Percentiles rank a stretch among this genome's conserved stretches.
Evolutionary conservation across 2,329 filamentous ascomycete species (phyloP).

Genomic region (Cladosporium sp.): DNA sequence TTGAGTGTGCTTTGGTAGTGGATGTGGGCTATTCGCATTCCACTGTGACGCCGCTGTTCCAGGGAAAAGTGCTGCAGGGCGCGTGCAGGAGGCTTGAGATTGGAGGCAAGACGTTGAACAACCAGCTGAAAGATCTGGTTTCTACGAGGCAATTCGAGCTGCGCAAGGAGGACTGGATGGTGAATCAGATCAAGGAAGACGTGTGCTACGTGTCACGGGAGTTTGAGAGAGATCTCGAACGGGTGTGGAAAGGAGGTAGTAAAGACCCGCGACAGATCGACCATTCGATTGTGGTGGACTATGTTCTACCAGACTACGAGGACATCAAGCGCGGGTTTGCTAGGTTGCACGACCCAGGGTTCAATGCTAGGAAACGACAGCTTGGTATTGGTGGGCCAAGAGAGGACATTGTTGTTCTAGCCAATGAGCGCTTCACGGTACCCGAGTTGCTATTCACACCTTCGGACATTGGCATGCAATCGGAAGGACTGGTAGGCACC

Average conservation of each 20-base stretch:
- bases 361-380: slow-evolving; percentile 55
- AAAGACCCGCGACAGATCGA: slow-evolving; percentile 54
- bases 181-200: slow-evolving; percentile 94
- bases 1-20: slow-evolving; percentile 81
- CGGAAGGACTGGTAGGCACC: slow-evolving; percentile 79
- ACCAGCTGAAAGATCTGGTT: slow-evolving; percentile 85
- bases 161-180: slow-evolving; percentile 87
- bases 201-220: slow-evolving; percentile 67
- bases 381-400: slow-evolving; percentile 49
- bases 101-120: slow-evolving; percentile 90
- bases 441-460: slow-evolving; percentile 90
- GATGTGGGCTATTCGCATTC: slow-evolving; percentile 94
- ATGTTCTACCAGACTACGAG: slow-evolving; percentile 82
- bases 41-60: slow-evolving; percentile 81
- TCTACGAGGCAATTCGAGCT: slow-evolving; percentile 93
- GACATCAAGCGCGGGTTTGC: slow-evolving; percentile 65
- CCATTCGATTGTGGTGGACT: slow-evolving; percentile 73
- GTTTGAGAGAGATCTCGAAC: slow-evolving; percentile 76
- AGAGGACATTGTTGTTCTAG: slow-evolving; percentile 82
- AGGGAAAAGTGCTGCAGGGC: slow-evolving; percentile 75
- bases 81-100: slow-evolving; percentile 84
- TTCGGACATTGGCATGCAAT: slow-evolving; percentile 77
- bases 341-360: slow-evolving; percentile 72
- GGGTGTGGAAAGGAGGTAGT: slow-evolving; percentile 75
- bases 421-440: slow-evolving; percentile 88